Conservation (phyloP, 164 flowering plant species). For the Buxus sempervirens region DNA sequence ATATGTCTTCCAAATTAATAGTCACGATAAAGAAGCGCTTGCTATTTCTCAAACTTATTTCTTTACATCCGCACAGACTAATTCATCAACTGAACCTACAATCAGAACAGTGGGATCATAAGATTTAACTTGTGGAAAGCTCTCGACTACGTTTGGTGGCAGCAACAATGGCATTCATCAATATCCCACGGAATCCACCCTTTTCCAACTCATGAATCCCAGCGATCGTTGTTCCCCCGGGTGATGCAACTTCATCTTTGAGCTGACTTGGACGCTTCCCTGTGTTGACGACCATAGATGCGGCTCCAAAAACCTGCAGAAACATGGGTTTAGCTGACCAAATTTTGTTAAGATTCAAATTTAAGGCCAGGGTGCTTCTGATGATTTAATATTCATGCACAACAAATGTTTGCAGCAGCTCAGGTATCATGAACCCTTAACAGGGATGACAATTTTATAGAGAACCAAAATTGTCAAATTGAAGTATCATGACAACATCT, state of each 20-base stretch:
- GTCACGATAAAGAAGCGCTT: no score
- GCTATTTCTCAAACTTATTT: neutral
- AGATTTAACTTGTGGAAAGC: slow-evolving; percentile 34
- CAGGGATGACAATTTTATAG: no score
- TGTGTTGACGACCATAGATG: slow-evolving; percentile 58
- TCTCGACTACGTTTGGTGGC: slow-evolving; percentile 72
- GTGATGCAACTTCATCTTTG: slow-evolving; percentile 89
- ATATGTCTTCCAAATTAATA: no score
- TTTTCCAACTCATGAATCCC: slow-evolving; percentile 89
- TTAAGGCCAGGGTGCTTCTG: neutral
- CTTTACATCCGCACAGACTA: neutral
- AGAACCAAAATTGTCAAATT: no score
- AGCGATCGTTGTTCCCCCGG: slow-evolving; percentile 95
- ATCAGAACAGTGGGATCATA: neutral
- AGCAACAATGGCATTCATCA: slow-evolving; percentile 87
- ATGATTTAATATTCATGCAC: neutral
- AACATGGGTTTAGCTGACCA: neutral
- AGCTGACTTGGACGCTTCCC: slow-evolving; percentile 95
- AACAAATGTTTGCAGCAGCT: no score
- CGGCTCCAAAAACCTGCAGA: slow-evolving; percentile 85
- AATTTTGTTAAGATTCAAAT: neutral
- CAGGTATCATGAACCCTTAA: no score
- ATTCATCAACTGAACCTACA: neutral
- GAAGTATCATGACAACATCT: no score
- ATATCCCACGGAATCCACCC: slow-evolving; percentile 67